Evolutionary conservation across 306 rosid genomes (phyloP).

Genomic region (Senna siamea): DNA sequence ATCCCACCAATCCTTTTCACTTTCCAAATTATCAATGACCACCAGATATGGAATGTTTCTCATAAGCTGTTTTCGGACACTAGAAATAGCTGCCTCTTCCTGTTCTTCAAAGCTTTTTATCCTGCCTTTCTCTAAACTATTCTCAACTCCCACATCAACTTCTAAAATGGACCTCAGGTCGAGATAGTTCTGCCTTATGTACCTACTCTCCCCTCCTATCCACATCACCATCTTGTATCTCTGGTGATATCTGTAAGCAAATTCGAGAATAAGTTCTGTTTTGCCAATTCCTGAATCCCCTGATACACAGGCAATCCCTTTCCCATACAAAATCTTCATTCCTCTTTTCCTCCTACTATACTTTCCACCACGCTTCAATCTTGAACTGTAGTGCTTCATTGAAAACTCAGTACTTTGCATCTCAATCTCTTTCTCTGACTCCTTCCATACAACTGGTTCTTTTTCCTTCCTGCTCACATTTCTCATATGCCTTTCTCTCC

Average conservation of each 20-base stretch:
- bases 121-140: constrained; percentile 58
- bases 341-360: constrained; percentile 61
- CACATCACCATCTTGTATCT: constrained; percentile 87
- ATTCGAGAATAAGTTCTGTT: constrained; percentile 88
- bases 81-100: constrained; percentile 72
- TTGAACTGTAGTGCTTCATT: constrained; percentile 50
- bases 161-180: constrained; percentile 77
- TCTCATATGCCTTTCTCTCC: constrained; percentile 48
- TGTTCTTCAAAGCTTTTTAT: constrained; percentile 76
- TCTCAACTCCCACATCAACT: constrained; percentile 84
- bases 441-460: constrained; percentile 88
- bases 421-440: constrained; percentile 82
- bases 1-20: constrained; percentile 98
- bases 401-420: constrained; percentile 72
- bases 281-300: constrained; percentile 91
- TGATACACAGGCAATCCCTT: constrained; percentile 84
- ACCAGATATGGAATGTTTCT: constrained; percentile 83
- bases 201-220: constrained; percentile 87
- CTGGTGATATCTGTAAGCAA: constrained; percentile 87
- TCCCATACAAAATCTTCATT: constrained; percentile 68
- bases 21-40: constrained; percentile 82
- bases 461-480: constrained; percentile 61
- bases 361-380: constrained; percentile 62
- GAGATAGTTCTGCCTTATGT: constrained; percentile 80
- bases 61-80: constrained; percentile 86